These are phyloP conservation scores for Xylaria telfairii DNA, from an alignment of 495 filamentous ascomycete species.

Conservation along the genomic window DNA sequence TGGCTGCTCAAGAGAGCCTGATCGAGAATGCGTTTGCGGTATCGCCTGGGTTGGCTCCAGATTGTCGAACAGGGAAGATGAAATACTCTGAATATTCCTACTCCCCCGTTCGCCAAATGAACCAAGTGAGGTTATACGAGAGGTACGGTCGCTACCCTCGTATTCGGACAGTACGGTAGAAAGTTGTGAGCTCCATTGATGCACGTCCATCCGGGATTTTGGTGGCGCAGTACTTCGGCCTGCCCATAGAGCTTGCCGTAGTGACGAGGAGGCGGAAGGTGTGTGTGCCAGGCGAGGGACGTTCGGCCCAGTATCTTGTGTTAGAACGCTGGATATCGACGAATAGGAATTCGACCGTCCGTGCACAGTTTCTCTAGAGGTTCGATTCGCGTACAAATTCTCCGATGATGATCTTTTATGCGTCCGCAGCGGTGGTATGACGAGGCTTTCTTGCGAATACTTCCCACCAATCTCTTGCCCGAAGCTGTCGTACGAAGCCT, in stretches of 20 bases:
- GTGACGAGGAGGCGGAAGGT: constrained; percentile 36
- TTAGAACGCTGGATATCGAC: constrained; percentile 55
- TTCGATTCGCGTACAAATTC: constrained; percentile 53
- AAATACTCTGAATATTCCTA: constrained; percentile 58
- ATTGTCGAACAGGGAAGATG: constrained; percentile 53
- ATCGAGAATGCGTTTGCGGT: constrained; percentile 45
- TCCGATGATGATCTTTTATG: constrained; percentile 53
- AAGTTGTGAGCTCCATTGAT: constrained; percentile 76
- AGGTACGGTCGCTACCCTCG: constrained; percentile 52
- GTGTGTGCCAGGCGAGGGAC: constrained; percentile 32
- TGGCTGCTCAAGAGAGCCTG: constrained; percentile 49
- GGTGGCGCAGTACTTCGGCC: constrained; percentile 29
- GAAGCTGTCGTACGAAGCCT: constrained; percentile 38
- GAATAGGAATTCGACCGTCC: constrained; percentile 55
- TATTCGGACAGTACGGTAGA: constrained; percentile 75
- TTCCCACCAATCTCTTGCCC: constrained; percentile 40
- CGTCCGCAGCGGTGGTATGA: constrained; percentile 56
- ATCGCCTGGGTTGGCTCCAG: constrained; percentile 42
- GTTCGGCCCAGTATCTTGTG: constrained; percentile 49
- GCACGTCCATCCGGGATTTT: constrained; percentile 42
- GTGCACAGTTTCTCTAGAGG: constrained; percentile 55
- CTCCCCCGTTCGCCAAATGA: constrained; percentile 47
- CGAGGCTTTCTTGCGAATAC: constrained; percentile 62
- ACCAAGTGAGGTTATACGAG: constrained; percentile 52
- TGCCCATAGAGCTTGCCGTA: constrained; percentile 37